These are phyloP conservation scores for Pestalotiopsis sp. DNA, from an alignment of 2,329 filamentous ascomycete genomes.

Conservation along the genomic window DNA sequence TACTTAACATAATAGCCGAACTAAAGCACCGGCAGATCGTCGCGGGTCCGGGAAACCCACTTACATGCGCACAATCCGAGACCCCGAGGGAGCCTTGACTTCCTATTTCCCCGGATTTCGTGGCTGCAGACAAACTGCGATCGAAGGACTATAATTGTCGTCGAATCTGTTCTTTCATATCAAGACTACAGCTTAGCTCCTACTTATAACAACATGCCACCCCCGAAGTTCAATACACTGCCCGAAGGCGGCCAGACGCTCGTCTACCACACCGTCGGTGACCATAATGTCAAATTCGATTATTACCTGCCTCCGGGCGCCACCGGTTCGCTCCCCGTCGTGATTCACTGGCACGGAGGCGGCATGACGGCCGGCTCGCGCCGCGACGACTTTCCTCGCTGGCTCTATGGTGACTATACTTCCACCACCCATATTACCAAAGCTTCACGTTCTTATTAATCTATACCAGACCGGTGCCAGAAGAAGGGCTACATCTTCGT, in stretches of 20 bases:
- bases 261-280: slow-evolving; percentile 2
- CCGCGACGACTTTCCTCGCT: slow-evolving; percentile 1
- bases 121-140: too few species aligned
- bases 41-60: background rate
- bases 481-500: slow-evolving; percentile 11
- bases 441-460: background rate
- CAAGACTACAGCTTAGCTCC: background rate
- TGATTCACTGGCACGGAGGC: slow-evolving; percentile 9
- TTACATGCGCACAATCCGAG: background rate
- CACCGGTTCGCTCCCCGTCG: background rate
- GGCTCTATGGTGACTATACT: background rate
- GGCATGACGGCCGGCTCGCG: slow-evolving; percentile 12
- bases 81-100: background rate
- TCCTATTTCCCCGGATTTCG: background rate
- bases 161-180: background rate
- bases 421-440: too few species aligned
- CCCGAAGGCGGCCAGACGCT: slow-evolving; percentile 2
- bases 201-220: background rate
- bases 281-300: slow-evolving; percentile 7
- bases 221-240: background rate
- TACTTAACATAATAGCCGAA: background rate
- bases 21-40: background rate
- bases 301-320: slow-evolving; percentile 3
- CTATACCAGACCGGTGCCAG: background rate
- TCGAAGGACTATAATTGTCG: too few species aligned